Conservation (phyloP, 768 basidiomycete species). For the Panaeolus cyanescens region DNA sequence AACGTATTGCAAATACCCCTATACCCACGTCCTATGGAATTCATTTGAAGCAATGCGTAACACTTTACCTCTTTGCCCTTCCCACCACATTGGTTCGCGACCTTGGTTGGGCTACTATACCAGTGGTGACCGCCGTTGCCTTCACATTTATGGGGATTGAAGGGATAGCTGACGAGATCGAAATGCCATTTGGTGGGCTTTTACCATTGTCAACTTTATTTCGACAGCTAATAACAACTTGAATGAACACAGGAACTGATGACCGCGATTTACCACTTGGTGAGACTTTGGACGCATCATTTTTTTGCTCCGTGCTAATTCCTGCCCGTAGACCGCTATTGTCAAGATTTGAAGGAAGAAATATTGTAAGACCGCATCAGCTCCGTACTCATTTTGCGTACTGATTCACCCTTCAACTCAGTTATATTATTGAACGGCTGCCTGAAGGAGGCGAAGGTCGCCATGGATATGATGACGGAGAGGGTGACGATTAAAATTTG, state of each 20-base stretch:
- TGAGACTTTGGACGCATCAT: constrained; percentile 29
- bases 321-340: constrained; percentile 66
- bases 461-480: constrained; percentile 76
- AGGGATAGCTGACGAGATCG: constrained; percentile 93
- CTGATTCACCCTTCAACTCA: constrained; percentile 25
- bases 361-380: constrained; percentile 55
- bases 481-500: constrained; percentile 68
- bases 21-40: constrained; percentile 84
- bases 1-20: constrained; percentile 88
- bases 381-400: background rate
- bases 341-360: constrained; percentile 85
- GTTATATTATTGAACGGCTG: constrained; percentile 69
- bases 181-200: constrained; percentile 84
- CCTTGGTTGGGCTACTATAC: constrained; percentile 81
- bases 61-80: constrained; percentile 87
- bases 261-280: constrained; percentile 75
- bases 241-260: constrained; percentile 48
- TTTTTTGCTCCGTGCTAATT: background rate
- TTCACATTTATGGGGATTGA: constrained; percentile 95
- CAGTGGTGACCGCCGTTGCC: constrained; percentile 83
- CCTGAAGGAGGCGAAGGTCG: constrained; percentile 76
- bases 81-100: constrained; percentile 86
- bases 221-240: background rate
- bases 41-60: constrained; percentile 95
- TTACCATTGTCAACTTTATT: constrained; percentile 13